phyloP scores from a whole-genome alignment of 2,329 filamentous ascomycete genomes.

The Fusarium sp. region DNA sequence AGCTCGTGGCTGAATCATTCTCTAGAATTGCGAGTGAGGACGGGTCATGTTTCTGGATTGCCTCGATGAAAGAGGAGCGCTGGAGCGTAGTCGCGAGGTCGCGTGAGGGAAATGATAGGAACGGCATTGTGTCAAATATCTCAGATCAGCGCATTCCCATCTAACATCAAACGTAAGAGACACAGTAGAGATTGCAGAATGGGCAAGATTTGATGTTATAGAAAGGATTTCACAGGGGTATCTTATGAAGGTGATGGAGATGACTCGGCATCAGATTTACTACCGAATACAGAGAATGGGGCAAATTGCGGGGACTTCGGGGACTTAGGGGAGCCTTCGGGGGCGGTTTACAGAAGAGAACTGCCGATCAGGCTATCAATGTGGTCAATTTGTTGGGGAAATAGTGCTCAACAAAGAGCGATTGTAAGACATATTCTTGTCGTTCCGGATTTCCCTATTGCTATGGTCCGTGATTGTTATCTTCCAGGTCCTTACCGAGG shows the following conservation, averaged over 20 bases:
- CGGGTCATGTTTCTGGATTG: neutral
- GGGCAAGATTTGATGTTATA: neutral
- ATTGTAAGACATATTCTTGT: neutral
- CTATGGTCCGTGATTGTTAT: rapidly evolving
- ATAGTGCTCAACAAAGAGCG: neutral
- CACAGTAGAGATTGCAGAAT: no score
- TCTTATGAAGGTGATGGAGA: neutral
- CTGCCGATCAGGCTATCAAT: neutral
- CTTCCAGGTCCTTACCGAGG: neutral
- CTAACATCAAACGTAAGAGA: no score
- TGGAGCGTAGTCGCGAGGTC: neutral
- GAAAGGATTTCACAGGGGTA: neutral
- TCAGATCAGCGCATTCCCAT: no score
- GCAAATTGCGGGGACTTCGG: neutral
- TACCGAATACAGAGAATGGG: neutral
- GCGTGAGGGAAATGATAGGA: neutral
- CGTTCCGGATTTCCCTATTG: rapidly evolving
- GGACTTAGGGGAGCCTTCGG: neutral
- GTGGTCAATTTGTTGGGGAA: neutral
- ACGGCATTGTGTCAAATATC: neutral
- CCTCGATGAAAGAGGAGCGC: conserved; percentile 4
- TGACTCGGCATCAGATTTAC: conserved; percentile 1
- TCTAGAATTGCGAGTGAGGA: conserved; percentile 1
- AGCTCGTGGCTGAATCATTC: neutral
- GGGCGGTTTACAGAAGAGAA: neutral